A percentile compares a stretch with the other conserved stretches of the same genome.
These are phyloP conservation scores for Rhodotorula graminis DNA, from an alignment of 768 basidiomycete genomes.

Conservation along the genomic window DNA sequence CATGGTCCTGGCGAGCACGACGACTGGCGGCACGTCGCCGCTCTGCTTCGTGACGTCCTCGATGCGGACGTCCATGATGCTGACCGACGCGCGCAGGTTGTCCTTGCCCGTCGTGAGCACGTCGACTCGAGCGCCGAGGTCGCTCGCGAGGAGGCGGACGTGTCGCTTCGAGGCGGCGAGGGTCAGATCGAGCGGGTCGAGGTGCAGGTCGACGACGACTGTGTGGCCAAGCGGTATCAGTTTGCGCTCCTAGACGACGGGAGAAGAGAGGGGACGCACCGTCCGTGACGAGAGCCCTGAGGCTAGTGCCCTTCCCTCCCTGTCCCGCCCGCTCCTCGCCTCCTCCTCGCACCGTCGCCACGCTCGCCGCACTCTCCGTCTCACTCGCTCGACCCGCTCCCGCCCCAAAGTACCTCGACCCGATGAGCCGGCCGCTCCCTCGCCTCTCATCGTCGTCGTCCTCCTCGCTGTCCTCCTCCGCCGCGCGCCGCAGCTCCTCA, in stretches of 20 bases:
- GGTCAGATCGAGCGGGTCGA: background rate
- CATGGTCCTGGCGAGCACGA: conserved; percentile 58
- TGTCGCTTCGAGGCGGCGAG: conserved; percentile 21
- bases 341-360: background rate
- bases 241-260: conserved; percentile 24
- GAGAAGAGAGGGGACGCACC: background rate
- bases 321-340: conserved; percentile 7
- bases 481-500: background rate
- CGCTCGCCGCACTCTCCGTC: conserved; percentile 8
- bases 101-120: conserved; percentile 59
- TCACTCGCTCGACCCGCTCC: background rate
- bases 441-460: conserved; percentile 39
- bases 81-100: conserved; percentile 68
- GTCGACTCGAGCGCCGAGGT: conserved; percentile 62
- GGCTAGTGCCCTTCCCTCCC: background rate
- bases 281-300: conserved; percentile 9
- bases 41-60: conserved; percentile 37
- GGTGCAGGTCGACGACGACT: conserved; percentile 53
- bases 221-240: conserved; percentile 47
- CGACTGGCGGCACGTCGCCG: background rate
- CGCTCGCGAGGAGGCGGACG: conserved; percentile 60
- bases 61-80: conserved; percentile 51
- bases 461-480: conserved; percentile 48
- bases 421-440: conserved; percentile 23
- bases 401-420: conserved; percentile 43